Conservation (phyloP, 2,329 filamentous ascomycete species). For the Phaeosphaeriaceae sp. region DNA sequence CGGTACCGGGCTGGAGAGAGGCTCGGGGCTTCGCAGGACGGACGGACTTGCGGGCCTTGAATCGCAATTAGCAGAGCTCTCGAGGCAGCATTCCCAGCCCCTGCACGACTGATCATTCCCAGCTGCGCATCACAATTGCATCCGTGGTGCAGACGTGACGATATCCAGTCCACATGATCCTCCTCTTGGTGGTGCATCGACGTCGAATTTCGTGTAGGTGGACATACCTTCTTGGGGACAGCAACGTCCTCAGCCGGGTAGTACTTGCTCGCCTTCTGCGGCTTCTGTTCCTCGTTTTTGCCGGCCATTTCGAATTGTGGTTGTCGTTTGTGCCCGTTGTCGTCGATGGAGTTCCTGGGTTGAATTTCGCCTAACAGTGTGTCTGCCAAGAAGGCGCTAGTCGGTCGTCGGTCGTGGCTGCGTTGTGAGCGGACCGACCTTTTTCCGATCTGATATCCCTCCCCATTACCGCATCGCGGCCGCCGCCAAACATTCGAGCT, state of each 20-base stretch:
- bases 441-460: no score
- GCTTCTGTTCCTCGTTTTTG: constrained; percentile 39
- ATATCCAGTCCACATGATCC: constrained; percentile 9
- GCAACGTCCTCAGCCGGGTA: constrained; percentile 94
- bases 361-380: constrained; percentile 16
- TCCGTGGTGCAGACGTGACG: constrained; percentile 8
- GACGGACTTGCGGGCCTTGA: constrained; percentile 90
- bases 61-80: constrained; percentile 36
- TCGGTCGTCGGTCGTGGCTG: constrained; percentile 1
- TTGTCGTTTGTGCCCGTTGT: constrained; percentile 34
- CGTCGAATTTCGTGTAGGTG: constrained; percentile 21
- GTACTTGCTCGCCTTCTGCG: constrained; percentile 97
- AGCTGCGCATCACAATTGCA: constrained; percentile 8
- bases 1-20: constrained; percentile 90
- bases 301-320: constrained; percentile 74
- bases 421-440: no score
- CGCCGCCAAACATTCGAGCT: constrained; percentile 2
- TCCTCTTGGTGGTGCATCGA: constrained; percentile 19
- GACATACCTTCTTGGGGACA: constrained; percentile 92
- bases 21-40: constrained; percentile 86
- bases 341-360: constrained; percentile 20
- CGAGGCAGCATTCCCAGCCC: constrained; percentile 5
- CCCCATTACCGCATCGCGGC: constrained; percentile 11
- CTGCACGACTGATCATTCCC: neutral
- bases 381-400: constrained; percentile 8